Percentiles rank a stretch among this genome's conserved stretches.
Evolutionary conservation across 2,329 filamentous ascomycete species (phyloP).

Genomic region (Paecilomyces dactylethromorphus): DNA sequence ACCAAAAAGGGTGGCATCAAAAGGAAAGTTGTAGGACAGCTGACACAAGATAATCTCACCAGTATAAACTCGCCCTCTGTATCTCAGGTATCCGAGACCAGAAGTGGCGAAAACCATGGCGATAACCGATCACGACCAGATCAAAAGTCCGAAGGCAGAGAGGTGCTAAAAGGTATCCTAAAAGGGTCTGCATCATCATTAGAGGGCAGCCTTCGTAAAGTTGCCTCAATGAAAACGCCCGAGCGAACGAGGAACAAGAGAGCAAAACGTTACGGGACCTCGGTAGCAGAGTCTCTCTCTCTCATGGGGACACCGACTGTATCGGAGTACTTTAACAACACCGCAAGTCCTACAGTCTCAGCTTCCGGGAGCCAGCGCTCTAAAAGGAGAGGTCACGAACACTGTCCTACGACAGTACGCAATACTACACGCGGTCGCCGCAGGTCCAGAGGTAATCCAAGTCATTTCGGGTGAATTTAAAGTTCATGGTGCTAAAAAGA

Average conservation of each 20-base stretch:
- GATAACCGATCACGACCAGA: background rate
- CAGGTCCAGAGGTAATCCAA: slow-evolving; percentile 20
- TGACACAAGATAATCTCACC: slow-evolving; percentile 1
- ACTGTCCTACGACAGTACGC: slow-evolving; percentile 6
- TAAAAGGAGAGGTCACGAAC: slow-evolving; percentile 12
- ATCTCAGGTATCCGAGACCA: background rate
- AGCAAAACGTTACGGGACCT: slow-evolving; percentile 4
- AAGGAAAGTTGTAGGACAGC: slow-evolving; percentile 10
- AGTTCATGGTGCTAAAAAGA: slow-evolving; percentile 7
- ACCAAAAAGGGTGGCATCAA: slow-evolving; percentile 5
- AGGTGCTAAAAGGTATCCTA: background rate
- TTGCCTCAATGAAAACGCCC: slow-evolving; percentile 3
- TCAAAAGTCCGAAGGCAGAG: background rate
- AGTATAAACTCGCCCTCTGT: background rate
- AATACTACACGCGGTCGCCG: slow-evolving; percentile 12
- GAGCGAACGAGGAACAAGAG: slow-evolving; percentile 9
- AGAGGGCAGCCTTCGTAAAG: background rate
- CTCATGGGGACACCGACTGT: slow-evolving; percentile 7
- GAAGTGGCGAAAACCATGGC: background rate
- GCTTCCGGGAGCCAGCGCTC: slow-evolving; percentile 17
- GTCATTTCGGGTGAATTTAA: background rate
- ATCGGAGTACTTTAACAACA: slow-evolving; percentile 18
- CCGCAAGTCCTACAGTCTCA: slow-evolving; percentile 20
- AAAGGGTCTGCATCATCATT: background rate
- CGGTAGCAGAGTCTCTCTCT: slow-evolving; percentile 5